Percentiles rank a stretch among this genome's conserved stretches.
These are phyloP conservation scores for Tolypocladium tropicale DNA, from an alignment of 2,329 filamentous ascomycete genomes.

Conservation along the genomic window DNA sequence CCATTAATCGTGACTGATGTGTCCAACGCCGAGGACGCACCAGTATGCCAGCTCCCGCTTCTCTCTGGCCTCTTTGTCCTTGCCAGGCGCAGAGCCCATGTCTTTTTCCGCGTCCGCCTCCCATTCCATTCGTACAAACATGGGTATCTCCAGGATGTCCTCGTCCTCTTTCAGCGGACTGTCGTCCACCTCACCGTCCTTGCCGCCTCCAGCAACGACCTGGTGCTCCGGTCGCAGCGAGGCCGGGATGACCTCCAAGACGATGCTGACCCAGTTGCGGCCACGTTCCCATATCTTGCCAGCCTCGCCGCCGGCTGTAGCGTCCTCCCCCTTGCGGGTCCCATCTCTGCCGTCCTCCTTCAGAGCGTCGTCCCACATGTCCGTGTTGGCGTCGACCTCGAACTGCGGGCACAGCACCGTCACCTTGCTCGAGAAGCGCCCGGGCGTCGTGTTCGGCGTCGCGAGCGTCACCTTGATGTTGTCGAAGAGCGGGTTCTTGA, in stretches of 20 bases:
- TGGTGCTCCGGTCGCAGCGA: slow-evolving; percentile 33
- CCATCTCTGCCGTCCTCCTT: slow-evolving; percentile 37
- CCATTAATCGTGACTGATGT: slow-evolving; percentile 47
- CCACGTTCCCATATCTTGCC: slow-evolving; percentile 96
- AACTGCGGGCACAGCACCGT: slow-evolving; percentile 93
- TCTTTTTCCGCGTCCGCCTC: slow-evolving; percentile 61
- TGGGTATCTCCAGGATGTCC: slow-evolving; percentile 73
- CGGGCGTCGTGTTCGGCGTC: slow-evolving; percentile 70
- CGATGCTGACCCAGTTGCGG: slow-evolving; percentile 88
- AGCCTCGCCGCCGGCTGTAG: slow-evolving; percentile 55
- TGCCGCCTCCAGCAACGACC: slow-evolving; percentile 14
- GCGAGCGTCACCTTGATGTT: slow-evolving; percentile 78
- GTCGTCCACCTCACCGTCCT: slow-evolving; percentile 29
- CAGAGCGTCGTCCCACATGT: slow-evolving; percentile 78
- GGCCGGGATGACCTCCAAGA: slow-evolving; percentile 76
- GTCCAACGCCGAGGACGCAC: slow-evolving; percentile 83
- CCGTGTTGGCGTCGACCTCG: slow-evolving; percentile 86
- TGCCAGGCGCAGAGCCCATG: slow-evolving; percentile 41
- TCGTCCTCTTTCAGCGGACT: slow-evolving; percentile 47
- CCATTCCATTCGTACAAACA: slow-evolving; percentile 90
- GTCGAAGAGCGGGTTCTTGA: slow-evolving; percentile 93
- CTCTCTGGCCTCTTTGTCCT: slow-evolving; percentile 55
- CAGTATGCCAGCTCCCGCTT: slow-evolving; percentile 90
- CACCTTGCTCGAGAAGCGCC: slow-evolving; percentile 66
- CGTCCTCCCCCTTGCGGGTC: slow-evolving; percentile 28